Evolutionary conservation across 371 early-diverging fungal species (phyloP).

Genomic region (Actinomucor elegans): DNA sequence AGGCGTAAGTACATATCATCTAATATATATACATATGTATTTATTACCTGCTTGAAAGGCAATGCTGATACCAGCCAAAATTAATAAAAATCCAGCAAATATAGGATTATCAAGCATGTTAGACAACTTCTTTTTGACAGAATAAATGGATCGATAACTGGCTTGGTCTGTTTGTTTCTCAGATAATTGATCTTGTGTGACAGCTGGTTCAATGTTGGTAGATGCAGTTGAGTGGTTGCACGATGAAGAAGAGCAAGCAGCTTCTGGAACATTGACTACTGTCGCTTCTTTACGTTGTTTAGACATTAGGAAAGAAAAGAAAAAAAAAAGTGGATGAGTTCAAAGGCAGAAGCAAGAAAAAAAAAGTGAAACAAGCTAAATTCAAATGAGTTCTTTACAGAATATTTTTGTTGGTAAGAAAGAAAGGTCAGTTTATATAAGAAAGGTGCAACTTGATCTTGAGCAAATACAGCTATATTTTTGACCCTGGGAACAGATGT

Average conservation of each 20-base stretch:
- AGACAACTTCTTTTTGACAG: constrained; percentile 1
- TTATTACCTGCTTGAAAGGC: constrained; percentile 27
- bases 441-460: no score
- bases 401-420: no score
- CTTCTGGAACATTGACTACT: background rate
- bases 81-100: constrained; percentile 12
- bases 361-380: no score
- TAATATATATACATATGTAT: background rate
- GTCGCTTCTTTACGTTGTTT: background rate
- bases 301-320: background rate
- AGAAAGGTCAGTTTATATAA: no score
- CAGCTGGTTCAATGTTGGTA: background rate
- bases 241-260: background rate
- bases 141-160: background rate
- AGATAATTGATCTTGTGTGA: constrained; percentile 4
- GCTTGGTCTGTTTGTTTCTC: background rate
- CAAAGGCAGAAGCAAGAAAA: no score
- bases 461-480: no score
- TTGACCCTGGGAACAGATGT: no score
- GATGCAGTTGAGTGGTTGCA: background rate
- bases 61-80: constrained; percentile 15
- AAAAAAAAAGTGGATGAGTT: no score
- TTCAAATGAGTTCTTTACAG: no score
- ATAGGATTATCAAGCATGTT: constrained; percentile 3
- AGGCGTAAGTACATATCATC: background rate